Conservation (phyloP, 495 filamentous ascomycete species). For the Entonaema liquescens region DNA sequence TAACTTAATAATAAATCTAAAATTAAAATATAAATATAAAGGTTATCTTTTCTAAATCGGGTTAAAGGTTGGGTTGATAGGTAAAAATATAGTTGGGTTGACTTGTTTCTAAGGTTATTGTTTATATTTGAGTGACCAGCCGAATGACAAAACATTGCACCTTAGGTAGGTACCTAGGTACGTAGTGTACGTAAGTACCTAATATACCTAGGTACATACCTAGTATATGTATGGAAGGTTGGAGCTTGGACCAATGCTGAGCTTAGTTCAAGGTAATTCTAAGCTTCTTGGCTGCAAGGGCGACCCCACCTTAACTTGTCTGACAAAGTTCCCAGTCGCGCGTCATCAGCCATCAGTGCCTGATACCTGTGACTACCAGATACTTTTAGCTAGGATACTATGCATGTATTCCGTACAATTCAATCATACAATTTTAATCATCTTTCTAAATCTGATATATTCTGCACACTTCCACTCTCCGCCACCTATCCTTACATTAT, state of each 20-base stretch:
- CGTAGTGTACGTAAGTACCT: not conserved
- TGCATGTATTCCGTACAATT: no score
- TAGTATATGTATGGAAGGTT: not conserved
- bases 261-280: not conserved
- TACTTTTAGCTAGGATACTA: no score
- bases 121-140: no score
- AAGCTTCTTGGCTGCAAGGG: conserved; percentile 16
- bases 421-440: not conserved
- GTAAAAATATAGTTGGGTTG: no score
- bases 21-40: no score
- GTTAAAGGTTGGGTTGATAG: no score
- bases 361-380: conserved; percentile 20
- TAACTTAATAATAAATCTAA: no score
- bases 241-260: conserved; percentile 25
- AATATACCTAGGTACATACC: not conserved
- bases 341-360: conserved; percentile 50
- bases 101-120: no score
- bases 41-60: no score
- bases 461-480: conserved; percentile 18
- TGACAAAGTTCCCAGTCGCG: conserved; percentile 40
- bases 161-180: not conserved
- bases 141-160: no score
- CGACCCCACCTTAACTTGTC: conserved; percentile 23
- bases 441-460: conserved; percentile 17
- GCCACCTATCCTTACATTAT: not conserved